Evolutionary conservation across 306 rosid genomes (phyloP), one percentile per base, ranked within the genome.

Genomic region (Corylus heterophylla): DNA sequence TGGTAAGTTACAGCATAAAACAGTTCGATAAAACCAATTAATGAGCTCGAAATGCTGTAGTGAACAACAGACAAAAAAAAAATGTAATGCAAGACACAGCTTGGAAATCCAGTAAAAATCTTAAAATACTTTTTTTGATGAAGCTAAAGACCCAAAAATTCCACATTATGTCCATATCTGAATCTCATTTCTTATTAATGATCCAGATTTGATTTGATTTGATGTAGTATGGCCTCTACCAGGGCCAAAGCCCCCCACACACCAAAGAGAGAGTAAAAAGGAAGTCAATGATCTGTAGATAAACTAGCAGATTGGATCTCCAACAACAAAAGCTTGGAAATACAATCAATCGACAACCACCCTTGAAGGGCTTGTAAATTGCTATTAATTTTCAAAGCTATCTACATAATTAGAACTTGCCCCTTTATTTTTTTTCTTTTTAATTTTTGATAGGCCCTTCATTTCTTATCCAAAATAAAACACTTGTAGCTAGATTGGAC

Each of bases 11-110:
- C 52, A 79, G 79, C 14, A 49, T 10, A 51, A 16, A 71, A 52
- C 44, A 29, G 20, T 80, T 6, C 6, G 12, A 82, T 25, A 69
- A 78, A 71, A 74, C 50, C 54, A 71, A 79, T 6, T 6, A 69
- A 63, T 61, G 54, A 69, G 71, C 37, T 51, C 8, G 45, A 42
- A 42, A 42, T 42, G 8, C 45, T 8, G 0, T 25, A 73, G 49
- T 25, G 18, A 47, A 49, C 50, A 73, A 59, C 10, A 75, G 14
- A 73, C 2, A 35, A 2, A 39, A 39, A 39, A 39, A 5, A 39
- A 39, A 3, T 39, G 44, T 42, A 12, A 48, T 25, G 20, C 37
- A 49, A 69, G n/a, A 27, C 18, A 61, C 42, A 4, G 42, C 12
- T 27, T 27, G 17, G 42, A 61, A 61, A 39, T 27, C 42, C 67